Base-by-base conservation (phyloP, 2,329 filamentous ascomycete species). In the Scedosporium dehoogii region DNA sequence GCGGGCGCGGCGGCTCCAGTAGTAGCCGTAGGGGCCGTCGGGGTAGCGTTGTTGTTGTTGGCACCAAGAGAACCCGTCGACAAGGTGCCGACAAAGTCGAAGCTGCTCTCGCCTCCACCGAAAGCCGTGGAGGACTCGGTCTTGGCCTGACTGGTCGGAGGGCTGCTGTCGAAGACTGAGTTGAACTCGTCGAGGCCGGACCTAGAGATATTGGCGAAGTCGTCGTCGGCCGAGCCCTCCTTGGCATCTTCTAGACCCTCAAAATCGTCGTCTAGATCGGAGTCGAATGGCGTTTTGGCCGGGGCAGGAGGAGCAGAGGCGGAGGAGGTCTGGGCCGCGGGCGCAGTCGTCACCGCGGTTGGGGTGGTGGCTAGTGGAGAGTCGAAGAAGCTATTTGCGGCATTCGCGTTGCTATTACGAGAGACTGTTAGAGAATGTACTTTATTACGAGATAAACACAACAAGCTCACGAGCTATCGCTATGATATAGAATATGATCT, bases 191-290 rank as follows among this genome's bases (percentile, higher is more conserved):
- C 87, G 1, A 90, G 77, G 9, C 84, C 85, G 18, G 86, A 89
- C 55, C 85, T 83, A 59, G 86, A 89, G 65, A 92, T 82, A 69
- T 82, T 89, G 69, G 87, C 86, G 75, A 92, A 91, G 66, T 93
- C 90, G 63, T 93, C 90, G 63, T 92, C 90, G 1, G 83, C 86
- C 25, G 83, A 86, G 58, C 88, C 89, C 73, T 94, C 91, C 71
- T 91, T 91, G 55, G 91, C 91, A 69, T 96, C 91, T 64, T 91
- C 87, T 16, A 96, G 82, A 62, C 90, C 90, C 68, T 91, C 89
- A 67, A 94, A 94, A 51, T 91, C 90, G 66, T 87, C 84, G 59
- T 91, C 90, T 64, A 92, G 85, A 59, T 92, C 89, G 10, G 48
- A 48, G 64, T 90, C 87, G 71, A 92, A 91, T 1, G 84, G 80